Evolutionary conservation across 2,329 filamentous ascomycete genomes (phyloP).

Genomic region (Aspergillus fumigatus): DNA sequence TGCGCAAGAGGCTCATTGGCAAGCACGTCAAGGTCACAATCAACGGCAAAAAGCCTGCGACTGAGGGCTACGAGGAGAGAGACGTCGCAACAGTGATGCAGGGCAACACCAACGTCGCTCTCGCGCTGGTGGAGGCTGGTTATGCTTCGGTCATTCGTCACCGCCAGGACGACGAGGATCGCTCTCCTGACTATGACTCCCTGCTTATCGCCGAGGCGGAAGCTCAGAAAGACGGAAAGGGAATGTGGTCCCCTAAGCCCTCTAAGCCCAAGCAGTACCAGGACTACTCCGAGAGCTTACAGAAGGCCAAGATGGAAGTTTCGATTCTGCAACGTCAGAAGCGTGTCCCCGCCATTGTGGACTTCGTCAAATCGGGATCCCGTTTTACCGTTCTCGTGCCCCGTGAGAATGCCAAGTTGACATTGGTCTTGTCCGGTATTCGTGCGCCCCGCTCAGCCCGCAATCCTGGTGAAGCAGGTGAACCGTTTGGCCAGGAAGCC

Average conservation of each 20-base stretch:
- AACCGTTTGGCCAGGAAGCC: slow-evolving; percentile 93
- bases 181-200: slow-evolving; percentile 84
- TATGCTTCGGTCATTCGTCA: slow-evolving; percentile 94
- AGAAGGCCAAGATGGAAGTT: slow-evolving; percentile 93
- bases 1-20: slow-evolving; percentile 89
- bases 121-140: slow-evolving; percentile 83
- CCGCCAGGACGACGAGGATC: slow-evolving; percentile 88
- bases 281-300: slow-evolving; percentile 86
- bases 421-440: slow-evolving; percentile 89
- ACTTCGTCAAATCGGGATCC: slow-evolving; percentile 96
- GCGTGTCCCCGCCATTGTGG: slow-evolving; percentile 87
- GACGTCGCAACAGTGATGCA: slow-evolving; percentile 86
- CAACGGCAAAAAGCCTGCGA: slow-evolving; percentile 85
- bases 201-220: slow-evolving; percentile 42
- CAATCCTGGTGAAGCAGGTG: slow-evolving; percentile 71
- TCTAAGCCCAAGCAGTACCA: slow-evolving; percentile 76
- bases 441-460: slow-evolving; percentile 83
- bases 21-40: slow-evolving; percentile 89
- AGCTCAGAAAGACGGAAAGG: slow-evolving; percentile 83
- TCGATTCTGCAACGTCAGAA: slow-evolving; percentile 84
- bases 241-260: slow-evolving; percentile 90
- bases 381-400: slow-evolving; percentile 90
- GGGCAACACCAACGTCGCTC: slow-evolving; percentile 80
- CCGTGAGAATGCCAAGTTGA: slow-evolving; percentile 89
- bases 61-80: slow-evolving; percentile 86